These are phyloP conservation scores for Cryptococcus amylolentus DNA, from an alignment of 1,284 basidiomycete species.

Conservation along the genomic window DNA sequence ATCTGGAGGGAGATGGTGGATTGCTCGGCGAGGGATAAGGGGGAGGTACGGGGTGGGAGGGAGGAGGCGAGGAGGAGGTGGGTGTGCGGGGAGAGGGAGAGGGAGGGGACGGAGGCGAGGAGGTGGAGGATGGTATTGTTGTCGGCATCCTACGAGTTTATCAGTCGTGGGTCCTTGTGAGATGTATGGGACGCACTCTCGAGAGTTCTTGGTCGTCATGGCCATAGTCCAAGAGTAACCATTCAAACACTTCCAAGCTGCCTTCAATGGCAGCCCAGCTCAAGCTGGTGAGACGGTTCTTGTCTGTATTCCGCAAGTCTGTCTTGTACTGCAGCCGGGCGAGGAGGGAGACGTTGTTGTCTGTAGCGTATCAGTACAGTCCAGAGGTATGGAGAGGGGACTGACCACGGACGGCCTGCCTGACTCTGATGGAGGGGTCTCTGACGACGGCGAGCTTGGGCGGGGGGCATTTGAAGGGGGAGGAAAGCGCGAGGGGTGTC, in stretches of 20 bases:
- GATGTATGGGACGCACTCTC: constrained; percentile 58
- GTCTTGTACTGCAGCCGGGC: constrained; percentile 64
- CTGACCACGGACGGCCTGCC: constrained; percentile 45
- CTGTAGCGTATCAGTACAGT: constrained; percentile 49
- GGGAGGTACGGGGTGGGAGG: constrained; percentile 23
- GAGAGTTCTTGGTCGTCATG: constrained; percentile 88
- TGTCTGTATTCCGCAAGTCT: constrained; percentile 82
- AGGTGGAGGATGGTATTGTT: constrained; percentile 86
- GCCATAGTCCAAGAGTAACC: constrained; percentile 70
- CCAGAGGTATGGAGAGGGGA: background rate
- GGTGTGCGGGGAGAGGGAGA: constrained; percentile 44
- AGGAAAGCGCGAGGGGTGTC: constrained; percentile 13
- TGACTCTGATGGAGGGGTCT: constrained; percentile 31
- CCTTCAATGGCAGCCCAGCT: constrained; percentile 83
- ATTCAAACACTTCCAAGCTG: constrained; percentile 84
- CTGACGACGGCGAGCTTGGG: constrained; percentile 32
- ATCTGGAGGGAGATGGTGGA: constrained; percentile 27
- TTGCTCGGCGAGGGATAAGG: constrained; percentile 19
- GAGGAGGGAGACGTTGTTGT: constrained; percentile 87
- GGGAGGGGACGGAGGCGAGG: constrained; percentile 65
- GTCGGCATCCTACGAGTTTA: constrained; percentile 66
- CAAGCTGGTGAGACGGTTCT: constrained; percentile 68
- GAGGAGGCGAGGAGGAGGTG: constrained; percentile 23
- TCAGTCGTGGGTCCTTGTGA: background rate
- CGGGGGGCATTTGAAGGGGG: constrained; percentile 5